Conservation (phyloP, 495 filamentous ascomycete species). For the Trichocladium uniseriatum region DNA sequence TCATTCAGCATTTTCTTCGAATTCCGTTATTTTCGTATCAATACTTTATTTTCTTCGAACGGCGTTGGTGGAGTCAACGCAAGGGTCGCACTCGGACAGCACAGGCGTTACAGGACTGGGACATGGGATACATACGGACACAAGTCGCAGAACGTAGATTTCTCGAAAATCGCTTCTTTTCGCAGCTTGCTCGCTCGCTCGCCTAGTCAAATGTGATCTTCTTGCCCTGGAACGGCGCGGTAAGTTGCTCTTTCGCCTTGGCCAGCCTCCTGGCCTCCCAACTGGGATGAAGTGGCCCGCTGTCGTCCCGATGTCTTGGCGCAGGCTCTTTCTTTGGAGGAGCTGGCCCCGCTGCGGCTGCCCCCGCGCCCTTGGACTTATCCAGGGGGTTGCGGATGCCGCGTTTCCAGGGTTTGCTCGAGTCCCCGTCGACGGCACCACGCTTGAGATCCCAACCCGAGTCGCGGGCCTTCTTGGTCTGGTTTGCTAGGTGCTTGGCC, state of each 20-base stretch:
- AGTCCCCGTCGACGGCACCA: slow-evolving; percentile 33
- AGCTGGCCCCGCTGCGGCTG: slow-evolving; percentile 1
- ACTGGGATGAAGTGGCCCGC: slow-evolving; percentile 70
- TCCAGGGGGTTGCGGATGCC: slow-evolving; percentile 26
- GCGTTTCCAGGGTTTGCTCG: slow-evolving; percentile 37
- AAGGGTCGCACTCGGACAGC: too few relatives aligned
- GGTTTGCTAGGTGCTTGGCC: slow-evolving; percentile 25
- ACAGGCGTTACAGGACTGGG: too few relatives aligned
- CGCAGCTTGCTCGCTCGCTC: neutral
- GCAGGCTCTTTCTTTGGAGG: slow-evolving; percentile 1
- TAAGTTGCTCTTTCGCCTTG: slow-evolving; percentile 57
- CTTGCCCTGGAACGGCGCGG: slow-evolving; percentile 67
- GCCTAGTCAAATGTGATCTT: slow-evolving; percentile 80
- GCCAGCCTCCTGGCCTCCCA: slow-evolving; percentile 85
- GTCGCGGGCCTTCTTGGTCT: slow-evolving; percentile 23
- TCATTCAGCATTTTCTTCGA: too few relatives aligned
- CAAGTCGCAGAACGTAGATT: neutral
- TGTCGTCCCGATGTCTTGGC: slow-evolving; percentile 46
- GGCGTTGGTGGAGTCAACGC: too few relatives aligned
- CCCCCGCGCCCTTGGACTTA: neutral
- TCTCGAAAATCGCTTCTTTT: neutral
- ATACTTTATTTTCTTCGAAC: too few relatives aligned
- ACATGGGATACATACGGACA: neutral
- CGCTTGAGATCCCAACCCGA: slow-evolving; percentile 46
- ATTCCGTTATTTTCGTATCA: too few relatives aligned